Percentiles rank a stretch among this genome's conserved stretches.
Evolutionary conservation across 106 monocot genomes (phyloP).

Genomic region (Alisma plantagoaquatica): DNA sequence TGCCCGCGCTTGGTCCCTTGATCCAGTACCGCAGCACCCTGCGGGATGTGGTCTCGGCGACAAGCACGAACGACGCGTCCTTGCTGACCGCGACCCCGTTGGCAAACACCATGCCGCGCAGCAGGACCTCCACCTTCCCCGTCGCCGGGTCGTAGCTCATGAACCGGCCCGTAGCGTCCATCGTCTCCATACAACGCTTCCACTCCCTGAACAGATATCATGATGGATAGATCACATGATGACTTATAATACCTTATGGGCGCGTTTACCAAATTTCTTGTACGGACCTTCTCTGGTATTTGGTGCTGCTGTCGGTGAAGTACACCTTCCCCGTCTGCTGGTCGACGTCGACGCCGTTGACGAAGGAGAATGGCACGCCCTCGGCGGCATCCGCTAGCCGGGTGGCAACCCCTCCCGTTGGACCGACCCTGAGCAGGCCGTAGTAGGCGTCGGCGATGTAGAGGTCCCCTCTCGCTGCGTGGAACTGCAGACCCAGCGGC

Average conservation of each 20-base stretch:
- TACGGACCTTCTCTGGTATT: slow-evolving; percentile 39
- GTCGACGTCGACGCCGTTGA: slow-evolving; percentile 57
- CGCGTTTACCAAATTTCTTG: not conserved
- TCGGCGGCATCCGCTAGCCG: slow-evolving; percentile 8
- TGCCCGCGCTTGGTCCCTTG: not conserved
- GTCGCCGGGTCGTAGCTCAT: too few species aligned
- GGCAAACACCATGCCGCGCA: slow-evolving; percentile 28
- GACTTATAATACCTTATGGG: not conserved
- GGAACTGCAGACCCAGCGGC: slow-evolving; percentile 50
- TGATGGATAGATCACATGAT: slow-evolving; percentile 32
- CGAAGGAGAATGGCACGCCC: slow-evolving; percentile 3
- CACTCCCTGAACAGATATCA: slow-evolving; percentile 41
- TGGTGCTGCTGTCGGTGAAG: slow-evolving; percentile 57
- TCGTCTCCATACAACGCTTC: slow-evolving; percentile 48
- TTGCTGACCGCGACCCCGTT: slow-evolving; percentile 45
- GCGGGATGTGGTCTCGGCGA: slow-evolving; percentile 47
- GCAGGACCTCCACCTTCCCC: slow-evolving; percentile 25
- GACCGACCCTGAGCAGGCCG: slow-evolving; percentile 23
- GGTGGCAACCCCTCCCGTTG: not conserved
- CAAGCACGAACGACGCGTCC: slow-evolving; percentile 36
- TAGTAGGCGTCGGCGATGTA: slow-evolving; percentile 68
- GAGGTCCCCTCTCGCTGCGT: slow-evolving; percentile 33
- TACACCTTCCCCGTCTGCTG: slow-evolving; percentile 36
- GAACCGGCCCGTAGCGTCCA: slow-evolving; percentile 39
- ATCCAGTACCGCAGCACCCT: slow-evolving; percentile 39